Conservation (phyloP, 2,329 filamentous ascomycete species). For the Aspergillus sp. region DNA sequence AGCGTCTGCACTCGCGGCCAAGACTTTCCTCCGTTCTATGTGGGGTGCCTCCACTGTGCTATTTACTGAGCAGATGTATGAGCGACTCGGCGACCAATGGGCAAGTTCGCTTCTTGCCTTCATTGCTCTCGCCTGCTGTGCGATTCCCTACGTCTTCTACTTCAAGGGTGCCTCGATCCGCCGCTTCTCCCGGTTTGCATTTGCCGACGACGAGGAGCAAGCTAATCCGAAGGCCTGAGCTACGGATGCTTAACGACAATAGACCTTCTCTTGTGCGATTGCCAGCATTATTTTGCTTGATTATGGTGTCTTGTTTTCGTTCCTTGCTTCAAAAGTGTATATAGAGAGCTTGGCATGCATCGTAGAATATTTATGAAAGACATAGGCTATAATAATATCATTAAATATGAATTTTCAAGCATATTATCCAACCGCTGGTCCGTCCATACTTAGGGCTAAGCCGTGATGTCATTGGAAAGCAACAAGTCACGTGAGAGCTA, state of each 20-base stretch:
- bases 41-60: slow-evolving; percentile 79
- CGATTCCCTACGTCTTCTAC: slow-evolving; percentile 83
- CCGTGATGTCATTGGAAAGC: neutral
- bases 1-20: slow-evolving; percentile 78
- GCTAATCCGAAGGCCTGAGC: slow-evolving; percentile 17
- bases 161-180: slow-evolving; percentile 74
- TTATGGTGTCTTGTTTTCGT: neutral
- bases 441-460: neutral
- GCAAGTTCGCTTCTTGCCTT: slow-evolving; percentile 74
- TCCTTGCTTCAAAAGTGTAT: neutral
- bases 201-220: slow-evolving; percentile 59
- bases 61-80: slow-evolving; percentile 83
- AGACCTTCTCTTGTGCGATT: neutral
- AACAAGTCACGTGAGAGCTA: neutral
- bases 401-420: neutral
- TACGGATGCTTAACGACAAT: neutral
- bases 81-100: slow-evolving; percentile 74
- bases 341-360: neutral
- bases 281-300: neutral
- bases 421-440: neutral
- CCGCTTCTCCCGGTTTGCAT: slow-evolving; percentile 72
- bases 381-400: neutral
- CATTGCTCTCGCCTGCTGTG: slow-evolving; percentile 75
- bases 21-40: slow-evolving; percentile 78
- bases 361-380: neutral